Evolutionary conservation across 2,329 filamentous ascomycete species (phyloP), one percentile per base, ranked within the genome.

Genomic region (Pseudogymnoascus sp.): DNA sequence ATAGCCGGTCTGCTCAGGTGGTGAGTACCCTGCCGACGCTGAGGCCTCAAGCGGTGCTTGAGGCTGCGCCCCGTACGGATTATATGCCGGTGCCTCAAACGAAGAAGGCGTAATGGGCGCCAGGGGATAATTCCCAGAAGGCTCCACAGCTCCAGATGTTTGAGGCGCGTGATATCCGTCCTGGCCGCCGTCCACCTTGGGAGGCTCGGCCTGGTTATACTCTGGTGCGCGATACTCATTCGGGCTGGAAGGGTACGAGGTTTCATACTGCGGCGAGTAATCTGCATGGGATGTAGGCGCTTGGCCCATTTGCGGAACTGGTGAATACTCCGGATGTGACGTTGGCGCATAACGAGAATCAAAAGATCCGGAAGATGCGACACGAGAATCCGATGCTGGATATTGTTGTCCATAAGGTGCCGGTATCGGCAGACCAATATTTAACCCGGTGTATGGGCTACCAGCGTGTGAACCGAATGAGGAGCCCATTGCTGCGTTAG

Each of bases 1-100:
- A 67, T 87, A 89, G 13, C 80, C 77, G 36, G 76, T 75, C 65
- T 64, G 61, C 31, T 66, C 63, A 10, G 64, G 69, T 15, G 71
- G 71, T 58, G 69, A 65, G 71, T 74, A 67, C 21, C 65, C 64
- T 39, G 61, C 63, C 17, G 55, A 64, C 63, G 17, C 61, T 12
- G 67, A 67, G 9, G 69, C 66, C 35, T 69, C 76, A 0, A 79
- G 77, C 7, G 78, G 76, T 59, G 74, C 73, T 58, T 74, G 68
- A 5, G 74, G 70, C 41, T 74, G 74, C 33, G 48, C 10, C 62
- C 69, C 48, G 70, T 72, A 42, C 65, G 59, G 41, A 62, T 60
- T 27, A 61, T 65, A 38, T 75, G 73, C 59, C 78, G 77, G 64
- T 79, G 48, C 29, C 29, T 55, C 48, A 55, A 55, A 55, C 9